Base-by-base conservation (phyloP, 2,329 filamentous ascomycete species). In the Pseudohalonectria lignicola region DNA sequence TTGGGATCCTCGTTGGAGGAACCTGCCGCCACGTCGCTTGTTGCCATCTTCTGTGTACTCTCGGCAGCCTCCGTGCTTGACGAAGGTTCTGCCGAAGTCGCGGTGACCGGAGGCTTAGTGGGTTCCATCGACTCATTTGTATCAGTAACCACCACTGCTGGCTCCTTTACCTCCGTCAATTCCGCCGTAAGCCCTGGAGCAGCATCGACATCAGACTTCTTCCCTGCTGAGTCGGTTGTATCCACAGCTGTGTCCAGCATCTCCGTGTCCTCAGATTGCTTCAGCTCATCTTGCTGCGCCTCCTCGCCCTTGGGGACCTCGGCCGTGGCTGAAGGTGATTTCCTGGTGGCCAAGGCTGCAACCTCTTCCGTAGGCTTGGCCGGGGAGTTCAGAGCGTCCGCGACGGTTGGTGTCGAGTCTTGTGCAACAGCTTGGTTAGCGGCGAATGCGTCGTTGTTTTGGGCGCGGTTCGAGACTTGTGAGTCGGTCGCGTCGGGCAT, bases 1-100 rank as follows among this genome's bases (percentile, higher is more conserved):
- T 59, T 54, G 4, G 58, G 44, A 29, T 59, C 59, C 19, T 53
- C 49, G 19, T 66, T 62, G 5, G 55, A 49, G 1, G 51, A 50
- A 21, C 35, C 37, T 37, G 44, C 39, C 2, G 45, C 38, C 1
- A 29, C 47, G 19, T 51, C 48, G 9, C 47, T 44, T n/a, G 44
- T 42, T 16, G 47, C 41, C 1, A 47, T 48, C 6, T 51, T 47
- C 19, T 48, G 46, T 2, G 51, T 46, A 10, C 15, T 20, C 9
- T 41, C 38, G 31, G 32, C 33, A 18, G 31, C 30, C 28, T 42
- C 39, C 16, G 20, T 33, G n/a, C 9, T 42, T 39, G n/a, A n/a
- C 40, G 17, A 4, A 11, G 18, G n/a, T 19, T 34, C 31, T n/a
- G 16, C 31, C 18, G 31, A 34, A 20, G 19, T 12, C 31, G 19